phyloP scores from a whole-genome alignment of 2,329 filamentous ascomycete species.

The Cryphonectria parasitica region DNA sequence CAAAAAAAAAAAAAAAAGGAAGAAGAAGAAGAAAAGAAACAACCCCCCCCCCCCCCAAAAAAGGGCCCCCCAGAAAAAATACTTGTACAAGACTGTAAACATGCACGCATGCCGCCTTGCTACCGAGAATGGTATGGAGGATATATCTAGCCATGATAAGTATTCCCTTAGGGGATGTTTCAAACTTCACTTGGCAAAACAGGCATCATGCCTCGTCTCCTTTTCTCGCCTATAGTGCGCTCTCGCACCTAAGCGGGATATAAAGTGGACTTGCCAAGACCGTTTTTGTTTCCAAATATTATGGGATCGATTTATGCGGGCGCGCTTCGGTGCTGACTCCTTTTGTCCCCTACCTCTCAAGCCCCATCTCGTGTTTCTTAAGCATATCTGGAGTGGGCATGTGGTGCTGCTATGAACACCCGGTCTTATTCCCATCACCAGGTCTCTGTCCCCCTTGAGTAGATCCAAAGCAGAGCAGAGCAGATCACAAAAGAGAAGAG shows the following conservation, averaged over 20 bases:
- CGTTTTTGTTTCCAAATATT: slow-evolving; percentile 15
- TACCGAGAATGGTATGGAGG: not conserved
- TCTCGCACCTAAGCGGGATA: slow-evolving; percentile 9
- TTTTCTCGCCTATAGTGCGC: slow-evolving; percentile 8
- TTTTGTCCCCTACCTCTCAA: not conserved
- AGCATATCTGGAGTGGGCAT: not conserved
- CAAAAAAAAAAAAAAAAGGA: too few species aligned
- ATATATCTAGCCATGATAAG: not conserved
- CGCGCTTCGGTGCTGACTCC: not conserved
- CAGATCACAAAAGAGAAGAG: not conserved
- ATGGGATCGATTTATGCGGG: slow-evolving; percentile 1
- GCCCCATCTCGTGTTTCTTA: not conserved
- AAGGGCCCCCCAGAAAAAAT: too few species aligned
- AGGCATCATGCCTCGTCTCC: slow-evolving; percentile 9
- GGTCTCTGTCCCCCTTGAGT: too few species aligned
- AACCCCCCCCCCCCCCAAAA: too few species aligned
- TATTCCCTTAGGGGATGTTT: not conserved
- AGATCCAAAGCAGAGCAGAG: not conserved
- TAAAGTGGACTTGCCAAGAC: slow-evolving; percentile 20
- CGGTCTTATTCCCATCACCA: not conserved
- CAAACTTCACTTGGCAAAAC: slow-evolving; percentile 16
- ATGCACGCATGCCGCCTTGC: not conserved
- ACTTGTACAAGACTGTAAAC: not conserved
- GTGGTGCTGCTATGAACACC: not conserved
- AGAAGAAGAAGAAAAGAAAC: not conserved